Evolutionary conservation across 805 yeast genomes (phyloP), one percentile per base, ranked within the genome.

Genomic region (Candida maris): DNA sequence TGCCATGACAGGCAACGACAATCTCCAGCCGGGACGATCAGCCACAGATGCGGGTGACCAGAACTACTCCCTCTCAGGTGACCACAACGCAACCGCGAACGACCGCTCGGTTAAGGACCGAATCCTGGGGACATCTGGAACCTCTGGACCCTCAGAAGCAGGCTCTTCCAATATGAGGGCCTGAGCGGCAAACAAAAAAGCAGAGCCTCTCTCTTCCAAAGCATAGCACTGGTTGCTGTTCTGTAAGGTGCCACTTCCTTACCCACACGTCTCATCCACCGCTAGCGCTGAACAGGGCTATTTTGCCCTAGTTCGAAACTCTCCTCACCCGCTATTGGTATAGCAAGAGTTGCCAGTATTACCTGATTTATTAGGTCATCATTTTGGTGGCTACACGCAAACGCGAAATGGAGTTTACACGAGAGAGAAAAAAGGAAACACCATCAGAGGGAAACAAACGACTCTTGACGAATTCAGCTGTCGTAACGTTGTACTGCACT

Each of bases 81-180:
- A 34, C 8, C 30, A 32, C 14, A n/a, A 24, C 12, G 28, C 32
- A 13, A 32, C 25, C 24, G 30, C 28, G 24, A 21, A 31, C 28
- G 42, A 29, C 8, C 36, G 31, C 13, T 34, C 49, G 2, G 38
- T 41, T 8, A 49, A 49, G 32, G 54, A 48, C 15, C 34, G 54
- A 5, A 38, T 49, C 19, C 16, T 49, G 42, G 54, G 54, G 3
- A 34, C 47, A 10, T 24, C 35, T 4, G 37, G 21, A 4, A 25
- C 39, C 15, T 19, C 22, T 9, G 24, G 24, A 21, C 26, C 33
- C 21, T 20, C 29, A 6, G 15, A 26, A 10, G 30, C 34, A 9
- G 32, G 32, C 17, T 35, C 39, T 24, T 35, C 39, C 13, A 35
- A 35, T 15, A 25, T 25, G 26, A 35, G 33, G 25, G 7, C 20